A percentile compares a stretch with the other conserved stretches of the same genome.
Evolutionary conservation across 202 grass and related monocot genomes (phyloP).

Genomic region (Carex arenaria): DNA sequence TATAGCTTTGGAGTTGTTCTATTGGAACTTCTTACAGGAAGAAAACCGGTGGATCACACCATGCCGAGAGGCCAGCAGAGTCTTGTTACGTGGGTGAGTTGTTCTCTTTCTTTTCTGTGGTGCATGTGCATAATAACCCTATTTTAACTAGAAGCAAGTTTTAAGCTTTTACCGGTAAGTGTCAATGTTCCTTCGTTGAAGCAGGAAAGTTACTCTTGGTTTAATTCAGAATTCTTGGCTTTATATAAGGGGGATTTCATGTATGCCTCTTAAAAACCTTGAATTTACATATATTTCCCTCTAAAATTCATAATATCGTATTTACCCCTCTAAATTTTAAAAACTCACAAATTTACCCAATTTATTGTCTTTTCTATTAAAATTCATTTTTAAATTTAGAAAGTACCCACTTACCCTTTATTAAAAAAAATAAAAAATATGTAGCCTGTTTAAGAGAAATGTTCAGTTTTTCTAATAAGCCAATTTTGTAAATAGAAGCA

Average conservation of each 20-base stretch:
- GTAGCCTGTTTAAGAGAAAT: too few species aligned
- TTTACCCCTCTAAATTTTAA: too few species aligned
- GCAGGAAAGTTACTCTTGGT: background rate
- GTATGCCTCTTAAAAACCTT: too few species aligned
- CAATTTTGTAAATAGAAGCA: background rate
- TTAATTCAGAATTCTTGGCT: background rate
- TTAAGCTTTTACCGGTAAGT: background rate
- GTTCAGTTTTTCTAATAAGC: too few species aligned
- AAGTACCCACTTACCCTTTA: too few species aligned
- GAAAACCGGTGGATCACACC: conserved; percentile 93
- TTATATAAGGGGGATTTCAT: background rate
- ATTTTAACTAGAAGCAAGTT: background rate
- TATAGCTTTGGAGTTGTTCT: conserved; percentile 98
- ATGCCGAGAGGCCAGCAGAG: conserved; percentile 96
- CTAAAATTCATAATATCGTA: too few species aligned
- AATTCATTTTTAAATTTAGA: too few species aligned
- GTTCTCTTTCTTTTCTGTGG: conserved; percentile 2
- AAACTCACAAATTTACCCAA: too few species aligned
- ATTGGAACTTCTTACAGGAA: conserved; percentile 88
- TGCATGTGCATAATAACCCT: background rate
- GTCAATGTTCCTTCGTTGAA: background rate
- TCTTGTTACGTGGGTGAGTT: conserved; percentile 93
- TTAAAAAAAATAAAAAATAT: too few species aligned
- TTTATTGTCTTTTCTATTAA: too few species aligned
- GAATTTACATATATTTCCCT: too few species aligned